Conservation (phyloP, 129 eudicot species). For the Dittrichia graveolens region DNA sequence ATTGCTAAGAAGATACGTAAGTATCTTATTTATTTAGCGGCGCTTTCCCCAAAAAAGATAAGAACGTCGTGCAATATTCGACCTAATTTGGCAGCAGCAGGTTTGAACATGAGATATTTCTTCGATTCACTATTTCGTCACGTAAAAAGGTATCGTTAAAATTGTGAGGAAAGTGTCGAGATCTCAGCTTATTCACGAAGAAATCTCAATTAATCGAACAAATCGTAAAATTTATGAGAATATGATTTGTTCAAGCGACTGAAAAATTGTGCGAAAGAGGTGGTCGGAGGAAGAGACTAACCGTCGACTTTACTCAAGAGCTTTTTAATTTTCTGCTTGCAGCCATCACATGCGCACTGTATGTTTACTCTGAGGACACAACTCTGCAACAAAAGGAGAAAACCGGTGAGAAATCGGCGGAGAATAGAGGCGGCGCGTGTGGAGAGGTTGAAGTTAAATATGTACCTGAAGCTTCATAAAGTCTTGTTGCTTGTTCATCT, state of each 20-base stretch:
- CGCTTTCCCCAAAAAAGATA: no score
- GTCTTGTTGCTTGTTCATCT: conserved; percentile 58
- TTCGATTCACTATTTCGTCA: neutral
- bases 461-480: conserved; percentile 72
- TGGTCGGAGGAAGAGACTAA: conserved; percentile 25
- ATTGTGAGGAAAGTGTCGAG: neutral
- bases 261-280: neutral
- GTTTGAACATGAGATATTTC: no score
- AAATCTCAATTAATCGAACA: neutral
- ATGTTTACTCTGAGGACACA: conserved; percentile 74
- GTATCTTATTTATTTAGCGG: no score
- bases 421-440: neutral
- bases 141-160: neutral
- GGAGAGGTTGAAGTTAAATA: neutral
- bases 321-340: conserved; percentile 75
- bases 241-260: neutral
- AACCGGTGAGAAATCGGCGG: neutral
- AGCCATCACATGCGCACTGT: conserved; percentile 83
- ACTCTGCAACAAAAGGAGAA: conserved; percentile 44
- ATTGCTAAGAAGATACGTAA: no score
- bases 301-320: conserved; percentile 78
- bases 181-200: neutral
- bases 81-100: neutral
- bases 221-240: neutral
- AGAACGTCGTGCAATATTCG: neutral